These are phyloP conservation scores for Lyophyllum atratum DNA, from an alignment of 768 basidiomycete species.

Conservation along the genomic window DNA sequence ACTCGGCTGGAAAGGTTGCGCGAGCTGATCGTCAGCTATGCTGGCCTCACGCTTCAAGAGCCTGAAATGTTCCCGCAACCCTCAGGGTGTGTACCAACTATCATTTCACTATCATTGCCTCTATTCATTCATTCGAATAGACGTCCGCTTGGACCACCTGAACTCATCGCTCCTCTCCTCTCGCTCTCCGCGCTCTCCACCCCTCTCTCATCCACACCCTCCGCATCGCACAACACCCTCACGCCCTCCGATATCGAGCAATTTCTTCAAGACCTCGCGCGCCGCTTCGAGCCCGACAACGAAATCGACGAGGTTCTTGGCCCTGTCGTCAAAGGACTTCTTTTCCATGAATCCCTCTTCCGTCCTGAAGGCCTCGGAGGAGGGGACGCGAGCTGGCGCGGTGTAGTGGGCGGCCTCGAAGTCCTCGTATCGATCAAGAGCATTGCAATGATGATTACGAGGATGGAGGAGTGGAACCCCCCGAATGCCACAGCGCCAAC, in stretches of 20 bases:
- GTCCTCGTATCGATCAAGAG: conserved; percentile 79
- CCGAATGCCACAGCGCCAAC: conserved; percentile 52
- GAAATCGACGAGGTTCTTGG: conserved; percentile 82
- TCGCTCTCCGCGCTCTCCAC: conserved; percentile 69
- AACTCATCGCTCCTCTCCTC: conserved; percentile 82
- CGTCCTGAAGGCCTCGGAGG: conserved; percentile 71
- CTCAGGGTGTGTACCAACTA: conserved; percentile 46
- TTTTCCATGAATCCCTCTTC: conserved; percentile 66
- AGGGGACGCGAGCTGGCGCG: conserved; percentile 83
- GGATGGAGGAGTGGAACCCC: conserved; percentile 76
- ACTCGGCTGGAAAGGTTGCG: conserved; percentile 72
- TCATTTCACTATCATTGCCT: background rate
- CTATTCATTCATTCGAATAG: conserved; percentile 33
- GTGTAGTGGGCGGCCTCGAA: conserved; percentile 78
- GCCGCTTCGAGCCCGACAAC: conserved; percentile 77
- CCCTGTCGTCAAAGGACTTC: conserved; percentile 61
- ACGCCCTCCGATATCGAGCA: conserved; percentile 69
- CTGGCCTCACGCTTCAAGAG: conserved; percentile 86
- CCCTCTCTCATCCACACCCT: conserved; percentile 56
- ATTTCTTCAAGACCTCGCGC: conserved; percentile 83
- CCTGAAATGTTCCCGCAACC: conserved; percentile 96
- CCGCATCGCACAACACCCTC: conserved; percentile 51
- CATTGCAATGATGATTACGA: conserved; percentile 80
- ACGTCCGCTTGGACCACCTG: conserved; percentile 71
- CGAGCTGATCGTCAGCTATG: conserved; percentile 85